These are phyloP conservation scores for Fusarium sp. DNA, from an alignment of 2,329 filamentous ascomycete genomes.

Conservation along the genomic window DNA sequence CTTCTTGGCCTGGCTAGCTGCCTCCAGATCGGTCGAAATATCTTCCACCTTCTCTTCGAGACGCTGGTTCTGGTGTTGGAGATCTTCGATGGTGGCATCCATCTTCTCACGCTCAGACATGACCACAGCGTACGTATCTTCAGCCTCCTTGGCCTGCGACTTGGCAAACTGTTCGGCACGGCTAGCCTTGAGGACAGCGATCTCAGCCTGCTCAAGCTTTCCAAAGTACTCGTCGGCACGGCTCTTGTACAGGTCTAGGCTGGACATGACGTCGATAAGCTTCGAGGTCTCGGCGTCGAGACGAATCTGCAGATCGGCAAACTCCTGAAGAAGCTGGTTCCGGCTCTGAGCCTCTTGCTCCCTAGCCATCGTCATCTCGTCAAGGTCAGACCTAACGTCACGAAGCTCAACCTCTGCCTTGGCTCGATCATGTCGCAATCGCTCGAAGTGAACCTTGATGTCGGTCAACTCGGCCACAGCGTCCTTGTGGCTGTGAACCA, in stretches of 20 bases:
- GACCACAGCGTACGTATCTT: slow-evolving; percentile 89
- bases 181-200: slow-evolving; percentile 90
- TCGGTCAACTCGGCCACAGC: slow-evolving; percentile 87
- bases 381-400: slow-evolving; percentile 84
- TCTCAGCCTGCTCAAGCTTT: slow-evolving; percentile 97
- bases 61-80: slow-evolving; percentile 89
- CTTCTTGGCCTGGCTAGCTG: slow-evolving; percentile 89
- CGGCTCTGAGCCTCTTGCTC: slow-evolving; percentile 92
- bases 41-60: slow-evolving; percentile 94
- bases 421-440: slow-evolving; percentile 83
- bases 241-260: slow-evolving; percentile 88
- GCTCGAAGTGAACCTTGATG: slow-evolving; percentile 88
- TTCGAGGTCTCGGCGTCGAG: slow-evolving; percentile 91
- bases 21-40: slow-evolving; percentile 87
- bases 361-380: slow-evolving; percentile 80
- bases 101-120: slow-evolving; percentile 94
- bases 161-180: slow-evolving; percentile 95
- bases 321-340: slow-evolving; percentile 89
- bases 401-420: slow-evolving; percentile 87
- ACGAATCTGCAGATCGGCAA: slow-evolving; percentile 91
- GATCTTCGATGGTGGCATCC: slow-evolving; percentile 86
- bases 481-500: slow-evolving; percentile 87
- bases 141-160: slow-evolving; percentile 87
- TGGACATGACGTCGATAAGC: slow-evolving; percentile 84
- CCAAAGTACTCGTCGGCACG: slow-evolving; percentile 96